Evolutionary conservation across 768 basidiomycete species (phyloP).

Genomic region (Mycena leptocephala): DNA sequence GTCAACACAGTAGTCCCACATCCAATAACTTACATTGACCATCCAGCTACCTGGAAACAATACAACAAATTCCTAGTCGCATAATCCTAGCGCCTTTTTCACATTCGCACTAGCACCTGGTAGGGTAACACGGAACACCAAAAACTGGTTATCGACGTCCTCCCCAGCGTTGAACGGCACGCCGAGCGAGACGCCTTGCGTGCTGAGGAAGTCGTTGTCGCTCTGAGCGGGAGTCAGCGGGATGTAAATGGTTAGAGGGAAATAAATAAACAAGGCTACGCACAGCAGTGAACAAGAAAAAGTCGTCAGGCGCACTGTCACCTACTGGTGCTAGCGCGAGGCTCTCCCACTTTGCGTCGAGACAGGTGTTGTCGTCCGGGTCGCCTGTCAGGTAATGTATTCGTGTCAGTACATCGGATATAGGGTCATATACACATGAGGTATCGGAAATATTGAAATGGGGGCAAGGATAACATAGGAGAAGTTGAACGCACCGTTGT

Average conservation of each 20-base stretch:
- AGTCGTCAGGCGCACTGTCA: conserved; percentile 73
- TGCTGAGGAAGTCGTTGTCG: conserved; percentile 78
- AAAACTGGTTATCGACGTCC: conserved; percentile 74
- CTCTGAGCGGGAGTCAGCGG: conserved; percentile 49
- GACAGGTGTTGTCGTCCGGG: conserved; percentile 66
- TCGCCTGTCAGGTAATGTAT: conserved; percentile 52
- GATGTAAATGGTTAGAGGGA: neutral
- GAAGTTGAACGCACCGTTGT: conserved; percentile 62
- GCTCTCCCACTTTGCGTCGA: conserved; percentile 80
- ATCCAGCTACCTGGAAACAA: neutral
- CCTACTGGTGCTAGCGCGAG: conserved; percentile 70
- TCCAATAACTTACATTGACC: neutral
- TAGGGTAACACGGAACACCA: conserved; percentile 76
- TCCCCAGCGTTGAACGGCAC: conserved; percentile 67
- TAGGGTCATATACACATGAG: no score
- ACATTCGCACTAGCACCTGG: conserved; percentile 49
- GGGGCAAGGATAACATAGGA: conserved; percentile 2
- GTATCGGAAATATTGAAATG: no score
- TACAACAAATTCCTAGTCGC: no score
- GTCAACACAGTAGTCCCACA: no score
- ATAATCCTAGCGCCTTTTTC: conserved; percentile 9
- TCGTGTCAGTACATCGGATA: neutral
- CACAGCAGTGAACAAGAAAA: conserved; percentile 77
- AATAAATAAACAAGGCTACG: conserved; percentile 37
- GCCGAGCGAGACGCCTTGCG: conserved; percentile 67